Conservation (phyloP, 371 early-diverging fungal genomes). For the Actinomortierella wolfii region DNA sequence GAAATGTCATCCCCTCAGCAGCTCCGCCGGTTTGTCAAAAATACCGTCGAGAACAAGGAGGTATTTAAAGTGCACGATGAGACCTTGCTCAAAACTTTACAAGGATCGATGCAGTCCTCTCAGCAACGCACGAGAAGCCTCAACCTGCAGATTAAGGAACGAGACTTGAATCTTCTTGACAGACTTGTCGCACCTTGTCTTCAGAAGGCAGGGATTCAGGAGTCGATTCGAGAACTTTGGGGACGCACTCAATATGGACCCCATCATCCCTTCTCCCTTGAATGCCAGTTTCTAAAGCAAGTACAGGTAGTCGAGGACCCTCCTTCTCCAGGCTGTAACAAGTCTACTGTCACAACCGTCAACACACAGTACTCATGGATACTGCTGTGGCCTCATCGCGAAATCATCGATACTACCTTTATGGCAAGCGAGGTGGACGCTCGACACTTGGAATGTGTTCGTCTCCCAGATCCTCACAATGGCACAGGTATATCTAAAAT, state of each 20-base stretch:
- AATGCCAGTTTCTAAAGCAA: not conserved
- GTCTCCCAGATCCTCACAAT: not conserved
- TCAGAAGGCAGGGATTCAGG: not conserved
- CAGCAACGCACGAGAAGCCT: not conserved
- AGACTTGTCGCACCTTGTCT: not conserved
- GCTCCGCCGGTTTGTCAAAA: not conserved
- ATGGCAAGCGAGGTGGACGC: constrained; percentile 1
- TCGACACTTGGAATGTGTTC: not conserved
- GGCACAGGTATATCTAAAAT: too few relatives aligned
- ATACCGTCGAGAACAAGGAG: constrained; percentile 2
- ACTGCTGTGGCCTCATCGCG: not conserved
- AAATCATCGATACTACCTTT: not conserved
- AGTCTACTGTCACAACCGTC: not conserved
- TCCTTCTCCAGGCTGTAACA: not conserved
- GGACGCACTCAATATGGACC: not conserved
- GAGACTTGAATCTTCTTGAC: not conserved
- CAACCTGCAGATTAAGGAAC: not conserved
- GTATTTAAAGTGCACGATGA: constrained; percentile 2
- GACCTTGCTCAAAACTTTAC: not conserved
- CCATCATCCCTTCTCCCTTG: not conserved
- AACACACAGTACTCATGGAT: constrained; percentile 5
- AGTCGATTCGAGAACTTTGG: not conserved
- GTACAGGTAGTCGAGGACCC: not conserved
- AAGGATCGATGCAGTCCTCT: not conserved
- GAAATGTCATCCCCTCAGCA: not conserved